Evolutionary conservation across 148 eudicot genomes (phyloP), one percentile per base, ranked within the genome.

Genomic region (Amaranthus hypochondriacus): DNA sequence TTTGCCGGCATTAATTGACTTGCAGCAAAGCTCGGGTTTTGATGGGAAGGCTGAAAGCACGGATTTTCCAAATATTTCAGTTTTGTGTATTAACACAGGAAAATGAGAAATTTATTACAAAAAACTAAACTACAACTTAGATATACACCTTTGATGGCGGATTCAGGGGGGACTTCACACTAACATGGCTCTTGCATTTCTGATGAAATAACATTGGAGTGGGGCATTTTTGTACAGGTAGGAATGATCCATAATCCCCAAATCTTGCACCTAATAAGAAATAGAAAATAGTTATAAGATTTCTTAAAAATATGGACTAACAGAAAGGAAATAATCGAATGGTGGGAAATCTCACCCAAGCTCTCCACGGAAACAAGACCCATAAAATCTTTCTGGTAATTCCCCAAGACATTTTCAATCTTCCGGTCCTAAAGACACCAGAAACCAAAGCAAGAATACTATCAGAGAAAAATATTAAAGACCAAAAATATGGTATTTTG

Each of bases 211-310:
- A 63, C 65, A 68, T 43, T n/a, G 80, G 66, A 60, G 78, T 70
- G 48, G 78, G 69, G n/a, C 78, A 79, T 54, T 75, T 70, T 62
- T 82, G 71, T 69, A 74, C 76, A 53, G 79, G 81, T 62, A 85
- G 69, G 70, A 85, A 85, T 66, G 88, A 82, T 46, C 88, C 88
- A 82, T 85, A 85, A 43, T 75, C 85, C 54, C 88, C 88, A 69
- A 39, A 78, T 67, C 76, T 75, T 65, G 88, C 78, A 49, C 88
- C 88, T 85, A 73, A 69, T 74, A 56, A 71, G 18, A 53, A 70
- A 67, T 15, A n/a, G 59, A 68, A 13, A 62, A 56, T n/a, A 47
- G 73, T 57, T 58, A 46, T 72, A 28, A 44, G 51, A 59, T 70
- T 54, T 21, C 74, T 65, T 50, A 10, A 61, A 21, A 72, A 46